Percentiles rank a stretch among this genome's conserved stretches.
phyloP scores from a whole-genome alignment of 1,284 basidiomycete species.

The Paramarasmius palmivorus region DNA sequence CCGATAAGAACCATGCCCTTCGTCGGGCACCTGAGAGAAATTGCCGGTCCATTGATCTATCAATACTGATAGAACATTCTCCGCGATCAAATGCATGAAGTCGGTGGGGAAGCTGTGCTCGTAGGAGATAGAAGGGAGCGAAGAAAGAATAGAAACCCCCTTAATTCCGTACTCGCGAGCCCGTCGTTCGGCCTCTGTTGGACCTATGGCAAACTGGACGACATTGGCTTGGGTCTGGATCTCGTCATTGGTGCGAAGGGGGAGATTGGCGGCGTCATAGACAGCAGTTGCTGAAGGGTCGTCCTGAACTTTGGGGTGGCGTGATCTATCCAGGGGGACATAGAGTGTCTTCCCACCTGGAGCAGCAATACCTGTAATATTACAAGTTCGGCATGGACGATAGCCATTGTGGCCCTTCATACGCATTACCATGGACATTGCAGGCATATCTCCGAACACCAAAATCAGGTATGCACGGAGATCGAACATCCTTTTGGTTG shows the following conservation, averaged over 20 bases:
- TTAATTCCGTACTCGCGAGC: conserved; percentile 42
- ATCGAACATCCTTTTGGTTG: conserved; percentile 19
- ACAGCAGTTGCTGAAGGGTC: conserved; percentile 1
- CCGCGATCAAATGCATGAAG: conserved; percentile 49
- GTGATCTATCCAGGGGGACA: conserved; percentile 18
- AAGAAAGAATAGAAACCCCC: conserved; percentile 31
- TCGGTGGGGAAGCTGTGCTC: conserved; percentile 46
- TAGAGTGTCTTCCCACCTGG: conserved; percentile 3
- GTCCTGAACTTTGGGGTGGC: conserved; percentile 17
- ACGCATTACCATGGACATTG: conserved; percentile 27
- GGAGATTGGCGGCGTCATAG: conserved; percentile 37
- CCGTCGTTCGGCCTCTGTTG: conserved; percentile 23
- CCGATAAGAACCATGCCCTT: conserved; percentile 31
- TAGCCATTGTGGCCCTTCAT: conserved; percentile 19
- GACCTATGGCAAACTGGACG: conserved; percentile 28
- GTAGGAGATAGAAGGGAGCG: conserved; percentile 36
- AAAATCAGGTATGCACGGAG: conserved; percentile 33
- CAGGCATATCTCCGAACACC: conserved; percentile 37
- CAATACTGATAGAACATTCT: conserved; percentile 41
- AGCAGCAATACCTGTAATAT: conserved; percentile 16
- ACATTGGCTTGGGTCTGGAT: conserved; percentile 32
- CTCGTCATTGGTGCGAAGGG: conserved; percentile 33
- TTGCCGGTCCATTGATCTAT: conserved; percentile 38
- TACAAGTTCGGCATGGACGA: conserved; percentile 12
- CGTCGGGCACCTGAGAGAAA: conserved; percentile 38